Evolutionary conservation across 345 rosid genomes (phyloP), one percentile per base, ranked within the genome.

Genomic region (Lagerstroemia speciosa): DNA sequence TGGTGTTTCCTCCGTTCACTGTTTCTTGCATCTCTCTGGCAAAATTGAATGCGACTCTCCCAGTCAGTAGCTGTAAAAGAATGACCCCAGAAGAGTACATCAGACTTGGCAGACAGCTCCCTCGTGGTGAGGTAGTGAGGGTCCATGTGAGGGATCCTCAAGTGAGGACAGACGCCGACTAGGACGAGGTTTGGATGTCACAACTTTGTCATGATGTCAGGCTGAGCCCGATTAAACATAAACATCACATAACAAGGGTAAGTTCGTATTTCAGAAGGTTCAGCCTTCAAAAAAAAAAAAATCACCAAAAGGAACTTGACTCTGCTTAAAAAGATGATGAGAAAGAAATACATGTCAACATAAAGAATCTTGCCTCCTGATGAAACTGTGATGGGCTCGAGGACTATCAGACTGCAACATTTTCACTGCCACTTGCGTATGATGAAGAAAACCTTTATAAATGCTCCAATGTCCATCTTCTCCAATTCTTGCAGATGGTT

Each of bases 121-220:
- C 88, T 92, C 0, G 74, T 64, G 61, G 34, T 68, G 71, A 67
- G 67, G 74, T 85, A 85, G 77, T 89, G 90, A 1, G 98, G 97
- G 78, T 93, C 98, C 86, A 84, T 69, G 75, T 90, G 89, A 14
- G 68, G 22, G 41, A 52, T 41, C 46, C 46, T 41, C 46, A 41
- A 41, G 46, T 8, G 46, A 41, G 14, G 46, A 41, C 46, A 93
- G 69, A 90, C 85, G 72, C 98, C 97, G 70, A 93, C 69, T 7
- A 90, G 85, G 53, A 89, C 83, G 60, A 93, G 80, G 85, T 93
- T 86, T 14, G 96, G 97, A 80, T 93, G 98, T 73, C 97, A 80
- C 75, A 82, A 73, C 81, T 86, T 90, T 77, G 92, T 86, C 77
- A 90, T 75, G 73, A 88, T 81, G 66, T 83, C 86, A 62, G 90